A percentile compares a stretch with the other conserved stretches of the same genome.
Conservation (phyloP, 1,284 basidiomycete genomes). For the Cryptococcus depauperatus region DNA sequence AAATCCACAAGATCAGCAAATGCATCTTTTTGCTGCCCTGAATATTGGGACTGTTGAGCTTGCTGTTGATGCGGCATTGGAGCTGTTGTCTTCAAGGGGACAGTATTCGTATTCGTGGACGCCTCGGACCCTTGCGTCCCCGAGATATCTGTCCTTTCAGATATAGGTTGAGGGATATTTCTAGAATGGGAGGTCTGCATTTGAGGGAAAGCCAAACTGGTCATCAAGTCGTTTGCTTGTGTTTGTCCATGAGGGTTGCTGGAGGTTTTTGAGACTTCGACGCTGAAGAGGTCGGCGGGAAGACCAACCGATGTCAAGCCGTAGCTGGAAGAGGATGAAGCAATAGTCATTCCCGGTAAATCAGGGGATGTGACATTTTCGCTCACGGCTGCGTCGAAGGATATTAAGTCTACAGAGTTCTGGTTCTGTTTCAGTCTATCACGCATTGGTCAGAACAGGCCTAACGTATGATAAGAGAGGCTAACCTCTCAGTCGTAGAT, state of each 20-base stretch:
- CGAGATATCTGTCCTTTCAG: conserved; percentile 3
- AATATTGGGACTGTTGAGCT: conserved; percentile 12
- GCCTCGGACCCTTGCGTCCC: conserved; percentile 10
- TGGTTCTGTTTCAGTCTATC: conserved; percentile 35
- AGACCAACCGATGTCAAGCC: conserved; percentile 37
- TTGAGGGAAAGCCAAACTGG: too few species aligned
- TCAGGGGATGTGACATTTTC: conserved; percentile 21
- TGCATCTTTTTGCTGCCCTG: conserved; percentile 40
- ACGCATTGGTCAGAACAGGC: conserved; percentile 6
- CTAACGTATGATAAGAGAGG: neutral
- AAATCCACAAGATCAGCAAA: conserved; percentile 45
- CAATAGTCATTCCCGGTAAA: conserved; percentile 32
- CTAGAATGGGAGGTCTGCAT: too few species aligned
- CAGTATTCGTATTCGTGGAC: conserved; percentile 7
- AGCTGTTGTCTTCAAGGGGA: conserved; percentile 21
- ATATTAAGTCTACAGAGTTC: conserved; percentile 44
- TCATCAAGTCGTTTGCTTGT: conserved; percentile 39
- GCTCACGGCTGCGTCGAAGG: conserved; percentile 46
- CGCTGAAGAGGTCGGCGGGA: conserved; percentile 44
- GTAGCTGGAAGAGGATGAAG: conserved; percentile 18
- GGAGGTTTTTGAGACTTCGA: conserved; percentile 31
- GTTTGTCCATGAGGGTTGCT: conserved; percentile 7
- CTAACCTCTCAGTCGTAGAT: conserved; percentile 35
- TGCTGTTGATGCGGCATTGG: conserved; percentile 15
- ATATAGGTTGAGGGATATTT: conserved; percentile 17